These are phyloP conservation scores for Aphanomyces euteiches DNA, from an alignment of 352 stramenopile genomes.

Conservation along the genomic window DNA sequence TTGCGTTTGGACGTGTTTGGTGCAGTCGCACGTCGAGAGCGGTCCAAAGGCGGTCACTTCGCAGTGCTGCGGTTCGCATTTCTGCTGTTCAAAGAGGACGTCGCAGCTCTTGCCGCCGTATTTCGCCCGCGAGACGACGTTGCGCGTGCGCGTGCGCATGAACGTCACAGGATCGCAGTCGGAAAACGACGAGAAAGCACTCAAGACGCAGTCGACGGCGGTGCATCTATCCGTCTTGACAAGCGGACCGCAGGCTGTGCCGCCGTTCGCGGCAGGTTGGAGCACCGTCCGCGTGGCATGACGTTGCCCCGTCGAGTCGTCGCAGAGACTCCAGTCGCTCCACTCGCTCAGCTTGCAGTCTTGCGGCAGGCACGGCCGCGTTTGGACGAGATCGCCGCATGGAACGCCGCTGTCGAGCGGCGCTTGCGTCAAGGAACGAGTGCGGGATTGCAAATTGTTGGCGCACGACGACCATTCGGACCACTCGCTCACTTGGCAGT, in stretches of 20 bases:
- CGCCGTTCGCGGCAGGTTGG: slow-evolving; percentile 34
- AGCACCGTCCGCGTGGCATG: slow-evolving; percentile 38
- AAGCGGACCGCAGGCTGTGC: slow-evolving; percentile 32
- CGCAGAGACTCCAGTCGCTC: slow-evolving; percentile 49
- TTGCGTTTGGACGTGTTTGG: slow-evolving; percentile 39
- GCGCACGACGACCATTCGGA: not conserved
- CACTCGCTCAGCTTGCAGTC: slow-evolving; percentile 43
- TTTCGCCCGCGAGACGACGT: slow-evolving; percentile 37
- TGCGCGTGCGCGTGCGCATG: slow-evolving; percentile 45
- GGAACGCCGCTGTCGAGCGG: slow-evolving; percentile 37
- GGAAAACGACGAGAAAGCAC: slow-evolving; percentile 42
- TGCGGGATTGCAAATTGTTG: slow-evolving; percentile 12
- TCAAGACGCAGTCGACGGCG: slow-evolving; percentile 48
- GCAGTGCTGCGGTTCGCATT: slow-evolving; percentile 65
- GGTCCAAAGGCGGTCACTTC: slow-evolving; percentile 48
- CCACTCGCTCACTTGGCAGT: not conserved
- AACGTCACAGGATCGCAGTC: slow-evolving; percentile 47
- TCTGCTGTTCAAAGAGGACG: slow-evolving; percentile 45
- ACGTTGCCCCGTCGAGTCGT: slow-evolving; percentile 46
- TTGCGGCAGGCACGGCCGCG: slow-evolving; percentile 48
- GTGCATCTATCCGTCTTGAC: slow-evolving; percentile 35
- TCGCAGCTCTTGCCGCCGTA: slow-evolving; percentile 46
- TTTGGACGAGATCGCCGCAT: slow-evolving; percentile 40
- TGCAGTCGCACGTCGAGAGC: slow-evolving; percentile 45
- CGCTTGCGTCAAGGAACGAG: slow-evolving; percentile 37